Conservation (phyloP, 306 rosid species). For the Quercus agrifolia region DNA sequence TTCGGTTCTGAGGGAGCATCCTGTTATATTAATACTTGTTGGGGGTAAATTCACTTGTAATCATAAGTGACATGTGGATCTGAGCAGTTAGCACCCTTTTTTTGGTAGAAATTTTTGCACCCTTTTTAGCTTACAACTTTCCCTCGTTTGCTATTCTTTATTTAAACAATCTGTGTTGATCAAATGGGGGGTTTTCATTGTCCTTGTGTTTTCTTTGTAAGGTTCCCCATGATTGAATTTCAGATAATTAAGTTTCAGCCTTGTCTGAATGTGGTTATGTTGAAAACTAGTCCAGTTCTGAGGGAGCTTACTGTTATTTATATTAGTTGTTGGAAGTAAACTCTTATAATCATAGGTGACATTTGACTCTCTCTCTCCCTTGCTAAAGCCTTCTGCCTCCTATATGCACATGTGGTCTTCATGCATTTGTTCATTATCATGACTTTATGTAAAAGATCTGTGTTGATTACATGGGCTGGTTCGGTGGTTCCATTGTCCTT, state of each 20-base stretch:
- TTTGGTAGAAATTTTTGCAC: too few species aligned
- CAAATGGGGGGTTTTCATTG: neutral
- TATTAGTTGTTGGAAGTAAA: neutral
- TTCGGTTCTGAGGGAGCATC: too few species aligned
- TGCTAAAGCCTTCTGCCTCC: too few species aligned
- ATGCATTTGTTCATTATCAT: neutral
- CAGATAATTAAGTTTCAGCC: constrained; percentile 13
- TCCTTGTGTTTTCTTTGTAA: neutral
- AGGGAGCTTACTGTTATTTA: constrained; percentile 6
- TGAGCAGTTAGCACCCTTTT: too few species aligned
- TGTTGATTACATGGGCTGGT: neutral
- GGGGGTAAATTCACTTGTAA: too few species aligned
- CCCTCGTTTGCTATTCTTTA: neutral
- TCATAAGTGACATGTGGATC: too few species aligned
- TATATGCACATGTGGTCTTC: neutral
- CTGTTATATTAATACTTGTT: too few species aligned
- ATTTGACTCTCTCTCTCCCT: too few species aligned
- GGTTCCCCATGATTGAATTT: constrained; percentile 14
- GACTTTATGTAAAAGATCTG: neutral
- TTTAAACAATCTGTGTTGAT: neutral
- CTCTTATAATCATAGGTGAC: too few species aligned
- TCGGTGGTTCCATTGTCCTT: neutral
- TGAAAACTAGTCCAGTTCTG: neutral
- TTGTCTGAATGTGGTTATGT: constrained; percentile 14
- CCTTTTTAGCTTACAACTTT: too few species aligned